Percentiles rank a stretch among this genome's conserved stretches.
Evolutionary conservation across 2,329 filamentous ascomycete species (phyloP).

Genomic region (Clarireedia paspali): DNA sequence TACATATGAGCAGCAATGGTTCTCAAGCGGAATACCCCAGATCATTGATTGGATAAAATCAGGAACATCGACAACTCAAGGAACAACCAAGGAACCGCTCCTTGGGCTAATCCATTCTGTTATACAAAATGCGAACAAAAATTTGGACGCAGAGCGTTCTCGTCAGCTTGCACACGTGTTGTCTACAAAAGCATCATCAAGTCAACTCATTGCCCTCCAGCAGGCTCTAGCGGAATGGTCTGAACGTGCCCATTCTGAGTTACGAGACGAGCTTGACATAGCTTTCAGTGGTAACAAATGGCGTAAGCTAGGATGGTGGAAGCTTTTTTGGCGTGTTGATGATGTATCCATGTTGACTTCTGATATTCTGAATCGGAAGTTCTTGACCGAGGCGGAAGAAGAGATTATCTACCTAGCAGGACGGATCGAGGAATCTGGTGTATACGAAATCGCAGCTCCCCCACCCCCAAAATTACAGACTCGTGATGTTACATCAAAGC

Average conservation of each 20-base stretch:
- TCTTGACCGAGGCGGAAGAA: conserved; percentile 71
- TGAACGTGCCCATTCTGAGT: conserved; percentile 71
- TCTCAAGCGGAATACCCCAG: conserved; percentile 58
- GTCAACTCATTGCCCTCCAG: conserved; percentile 42
- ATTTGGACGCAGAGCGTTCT: conserved; percentile 44
- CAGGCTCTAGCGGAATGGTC: conserved; percentile 63
- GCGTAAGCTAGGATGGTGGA: conserved; percentile 85
- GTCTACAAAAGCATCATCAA: conserved; percentile 26
- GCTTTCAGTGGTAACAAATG: conserved; percentile 72
- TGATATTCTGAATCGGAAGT: conserved; percentile 69
- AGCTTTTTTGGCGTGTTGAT: conserved; percentile 89
- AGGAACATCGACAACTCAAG: conserved; percentile 33
- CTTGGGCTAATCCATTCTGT: conserved; percentile 60
- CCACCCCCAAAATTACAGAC: neutral
- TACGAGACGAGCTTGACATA: conserved; percentile 69
- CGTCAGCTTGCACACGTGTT: conserved; percentile 27
- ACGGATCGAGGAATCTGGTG: conserved; percentile 58
- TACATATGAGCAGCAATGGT: conserved; percentile 69
- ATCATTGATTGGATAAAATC: conserved; percentile 59
- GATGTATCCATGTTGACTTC: conserved; percentile 79
- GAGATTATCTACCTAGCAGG: conserved; percentile 79
- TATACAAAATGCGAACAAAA: conserved; percentile 44
- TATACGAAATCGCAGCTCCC: conserved; percentile 23
- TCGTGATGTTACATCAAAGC: conserved; percentile 24
- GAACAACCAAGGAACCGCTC: conserved; percentile 56